phyloP scores from a whole-genome alignment of 306 rosid genomes.

The Elaeagnus macrophylla region DNA sequence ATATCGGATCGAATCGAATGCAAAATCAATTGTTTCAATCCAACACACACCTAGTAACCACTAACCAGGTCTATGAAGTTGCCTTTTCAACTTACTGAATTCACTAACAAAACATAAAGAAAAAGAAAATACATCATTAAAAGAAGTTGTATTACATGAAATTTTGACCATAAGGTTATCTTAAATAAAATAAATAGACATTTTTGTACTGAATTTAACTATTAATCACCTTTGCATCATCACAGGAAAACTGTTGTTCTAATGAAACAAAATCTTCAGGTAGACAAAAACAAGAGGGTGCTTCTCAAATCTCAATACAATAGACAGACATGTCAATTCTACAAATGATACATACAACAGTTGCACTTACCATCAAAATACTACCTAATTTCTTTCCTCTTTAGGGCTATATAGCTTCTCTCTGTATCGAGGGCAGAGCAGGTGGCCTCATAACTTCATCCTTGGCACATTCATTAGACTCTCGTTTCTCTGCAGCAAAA shows the following conservation, averaged over 20 bases:
- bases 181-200: too few species aligned
- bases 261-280: slow-evolving; percentile 3
- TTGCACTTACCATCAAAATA: not conserved
- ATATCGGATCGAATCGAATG: too few species aligned
- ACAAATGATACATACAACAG: not conserved
- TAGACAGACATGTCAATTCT: not conserved
- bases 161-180: too few species aligned
- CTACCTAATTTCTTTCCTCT: not conserved
- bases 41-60: too few species aligned
- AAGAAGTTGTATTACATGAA: too few species aligned
- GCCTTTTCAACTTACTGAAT: too few species aligned
- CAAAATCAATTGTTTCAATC: too few species aligned
- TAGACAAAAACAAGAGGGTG: not conserved
- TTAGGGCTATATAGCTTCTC: slow-evolving; percentile 26
- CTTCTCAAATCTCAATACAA: too few species aligned
- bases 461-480: slow-evolving; percentile 30
- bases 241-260: not conserved
- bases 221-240: not conserved
- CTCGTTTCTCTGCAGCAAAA: slow-evolving; percentile 41
- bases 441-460: slow-evolving; percentile 73
- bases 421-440: slow-evolving; percentile 38
- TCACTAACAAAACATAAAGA: too few species aligned
- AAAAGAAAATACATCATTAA: too few species aligned
- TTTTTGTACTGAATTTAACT: too few species aligned
- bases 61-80: too few species aligned